phyloP scores from a whole-genome alignment of 805 yeast genomes.

The Pichia pseudocactophila region DNA sequence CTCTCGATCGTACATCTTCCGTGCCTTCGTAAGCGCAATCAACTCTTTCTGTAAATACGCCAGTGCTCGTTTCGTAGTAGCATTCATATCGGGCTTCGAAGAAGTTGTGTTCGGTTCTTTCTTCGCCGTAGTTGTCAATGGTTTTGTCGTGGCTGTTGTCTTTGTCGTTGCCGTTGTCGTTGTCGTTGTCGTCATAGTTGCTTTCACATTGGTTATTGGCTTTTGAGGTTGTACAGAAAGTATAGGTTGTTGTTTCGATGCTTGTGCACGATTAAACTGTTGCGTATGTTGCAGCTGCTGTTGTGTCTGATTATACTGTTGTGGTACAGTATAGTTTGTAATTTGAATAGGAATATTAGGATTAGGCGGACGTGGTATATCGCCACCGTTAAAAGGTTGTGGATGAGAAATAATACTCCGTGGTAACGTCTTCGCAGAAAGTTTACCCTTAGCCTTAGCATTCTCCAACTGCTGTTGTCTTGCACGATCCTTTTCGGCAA shows the following conservation, averaged over 20 bases:
- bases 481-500: slow-evolving; percentile 66
- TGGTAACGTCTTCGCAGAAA: background rate
- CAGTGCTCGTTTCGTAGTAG: slow-evolving; percentile 58
- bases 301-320: background rate
- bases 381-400: no score
- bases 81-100: slow-evolving; percentile 3
- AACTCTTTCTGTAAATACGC: slow-evolving; percentile 81
- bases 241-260: slow-evolving; percentile 3
- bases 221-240: background rate
- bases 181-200: background rate
- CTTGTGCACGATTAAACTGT: slow-evolving; percentile 16
- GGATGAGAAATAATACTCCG: slow-evolving; percentile 2
- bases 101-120: background rate
- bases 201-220: background rate
- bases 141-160: slow-evolving; percentile 5
- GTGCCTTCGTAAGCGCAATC: slow-evolving; percentile 67
- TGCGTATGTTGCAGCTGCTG: background rate
- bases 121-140: slow-evolving; percentile 9
- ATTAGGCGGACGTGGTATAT: background rate
- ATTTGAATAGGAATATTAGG: background rate
- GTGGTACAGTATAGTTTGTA: background rate
- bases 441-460: slow-evolving; percentile 29
- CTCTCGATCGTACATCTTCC: slow-evolving; percentile 69
- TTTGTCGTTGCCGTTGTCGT: background rate
- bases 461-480: slow-evolving; percentile 59